Conservation (phyloP, 257 asterid species). For the Solanum chaucha region DNA sequence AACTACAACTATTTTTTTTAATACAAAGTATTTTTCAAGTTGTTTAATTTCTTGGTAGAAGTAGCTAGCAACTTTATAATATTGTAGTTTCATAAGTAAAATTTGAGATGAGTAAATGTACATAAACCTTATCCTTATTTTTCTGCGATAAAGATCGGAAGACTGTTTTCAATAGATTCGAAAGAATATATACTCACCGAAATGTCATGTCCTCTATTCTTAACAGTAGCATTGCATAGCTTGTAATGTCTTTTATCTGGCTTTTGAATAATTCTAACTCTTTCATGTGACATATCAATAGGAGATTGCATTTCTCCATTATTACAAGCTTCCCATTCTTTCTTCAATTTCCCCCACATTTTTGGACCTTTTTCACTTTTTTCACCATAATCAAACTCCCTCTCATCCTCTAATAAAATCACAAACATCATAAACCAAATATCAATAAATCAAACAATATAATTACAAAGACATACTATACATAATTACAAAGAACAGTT, state of each 20-base stretch:
- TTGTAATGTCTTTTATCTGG: background rate
- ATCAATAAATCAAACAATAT: background rate
- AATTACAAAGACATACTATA: background rate
- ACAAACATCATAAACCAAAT: background rate
- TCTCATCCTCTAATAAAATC: slow-evolving; percentile 5
- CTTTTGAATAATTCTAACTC: background rate
- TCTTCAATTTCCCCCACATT: slow-evolving; percentile 5
- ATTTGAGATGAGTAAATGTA: background rate
- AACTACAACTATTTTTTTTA: background rate
- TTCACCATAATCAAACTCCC: slow-evolving; percentile 6
- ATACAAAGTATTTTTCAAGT: background rate
- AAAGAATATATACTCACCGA: background rate
- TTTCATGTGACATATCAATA: background rate
- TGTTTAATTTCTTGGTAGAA: background rate
- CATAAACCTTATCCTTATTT: rapidly evolving
- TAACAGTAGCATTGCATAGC: slow-evolving; percentile 7
- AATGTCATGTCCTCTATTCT: slow-evolving; percentile 12
- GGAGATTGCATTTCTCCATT: slow-evolving; percentile 15
- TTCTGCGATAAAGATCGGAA: rapidly evolving
- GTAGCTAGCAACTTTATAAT: background rate
- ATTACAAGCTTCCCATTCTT: slow-evolving; percentile 5
- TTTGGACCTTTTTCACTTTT: slow-evolving; percentile 4
- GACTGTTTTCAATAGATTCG: too few relatives aligned
- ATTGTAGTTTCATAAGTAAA: background rate
- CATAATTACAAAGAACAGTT: background rate